Conservation (phyloP, 352 stramenopile species). For the Pythium rhizo-oryzae region DNA sequence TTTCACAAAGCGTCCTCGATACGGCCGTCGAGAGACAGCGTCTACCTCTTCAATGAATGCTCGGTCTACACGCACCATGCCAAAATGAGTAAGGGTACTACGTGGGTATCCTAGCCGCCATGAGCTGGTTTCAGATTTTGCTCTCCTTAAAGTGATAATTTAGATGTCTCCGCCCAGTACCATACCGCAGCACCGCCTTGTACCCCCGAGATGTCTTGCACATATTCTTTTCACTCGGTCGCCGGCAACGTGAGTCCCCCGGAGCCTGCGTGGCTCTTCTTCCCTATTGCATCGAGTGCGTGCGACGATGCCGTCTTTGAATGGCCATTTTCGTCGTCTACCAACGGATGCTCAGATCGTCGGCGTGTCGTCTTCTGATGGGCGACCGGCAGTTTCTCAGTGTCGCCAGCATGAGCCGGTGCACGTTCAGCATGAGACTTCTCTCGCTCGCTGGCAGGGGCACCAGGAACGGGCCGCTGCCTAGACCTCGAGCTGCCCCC, state of each 20-base stretch:
- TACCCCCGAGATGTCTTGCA: background rate
- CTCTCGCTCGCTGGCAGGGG: constrained; percentile 24
- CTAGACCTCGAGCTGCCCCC: constrained; percentile 39
- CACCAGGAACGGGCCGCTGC: constrained; percentile 30
- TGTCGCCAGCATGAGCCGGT: constrained; percentile 44
- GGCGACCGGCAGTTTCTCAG: constrained; percentile 46
- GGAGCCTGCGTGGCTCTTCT: constrained; percentile 11
- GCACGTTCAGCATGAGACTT: constrained; percentile 52
- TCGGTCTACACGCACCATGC: too few relatives aligned
- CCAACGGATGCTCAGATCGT: constrained; percentile 43
- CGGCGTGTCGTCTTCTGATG: constrained; percentile 50
- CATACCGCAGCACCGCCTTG: too few relatives aligned
- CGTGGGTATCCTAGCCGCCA: too few relatives aligned
- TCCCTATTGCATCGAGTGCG: constrained; percentile 12
- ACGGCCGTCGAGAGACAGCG: too few relatives aligned
- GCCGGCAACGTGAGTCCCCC: constrained; percentile 9
- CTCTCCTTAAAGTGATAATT: constrained; percentile 6
- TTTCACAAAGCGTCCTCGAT: too few relatives aligned
- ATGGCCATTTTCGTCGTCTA: constrained; percentile 31
- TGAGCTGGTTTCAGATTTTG: too few relatives aligned
- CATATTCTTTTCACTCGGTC: background rate
- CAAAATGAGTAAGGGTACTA: too few relatives aligned
- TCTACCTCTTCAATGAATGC: too few relatives aligned
- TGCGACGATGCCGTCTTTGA: constrained; percentile 8
- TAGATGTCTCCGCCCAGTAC: constrained; percentile 12